Evolutionary conservation across 2,329 filamentous ascomycete species (phyloP), one percentile per base, ranked within the genome.

Genomic region (Pseudogymnoascus destructans): DNA sequence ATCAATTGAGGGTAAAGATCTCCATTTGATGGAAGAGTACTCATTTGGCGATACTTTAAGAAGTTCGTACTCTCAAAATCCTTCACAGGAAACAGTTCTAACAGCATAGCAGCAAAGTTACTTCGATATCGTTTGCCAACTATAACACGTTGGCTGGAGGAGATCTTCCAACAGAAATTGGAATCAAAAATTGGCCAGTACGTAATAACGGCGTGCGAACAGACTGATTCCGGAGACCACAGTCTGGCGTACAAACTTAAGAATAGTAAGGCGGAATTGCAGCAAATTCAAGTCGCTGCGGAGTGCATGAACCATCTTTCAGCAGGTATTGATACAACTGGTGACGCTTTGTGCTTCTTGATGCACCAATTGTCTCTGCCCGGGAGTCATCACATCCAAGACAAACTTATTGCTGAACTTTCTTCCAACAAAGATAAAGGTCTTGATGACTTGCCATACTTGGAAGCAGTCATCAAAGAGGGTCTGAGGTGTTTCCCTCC

Each of bases 221-320:
- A 75, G 58, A 68, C 71, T 8, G 71, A 77, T 19, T 69, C 77
- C 0, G 75, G 75, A 4, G 69, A 71, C 4, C 81, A 84, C 60
- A 83, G 80, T 0, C 74, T 86, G 3, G 68, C 85, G 52, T 77
- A 75, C 65, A 77, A 81, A 32, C 77, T 87, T 70, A 79, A 66
- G 71, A 80, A 64, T 73, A 80, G 70, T 68, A 70, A 64, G 62
- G 71, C 64, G 2, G 69, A 72, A 3, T 73, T 85, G 32, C 74
- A 78, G 32, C 68, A 72, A 3, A 70, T 79, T 2, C 77, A 83
- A 64, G 77, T 80, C 62, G 82, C 82, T 0, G 83, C 84, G 17
- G 85, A 88, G 69, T 85, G 81, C 64, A 77, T 85, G 59, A 84
- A 87, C 64, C 84, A 87, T 67, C 82, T 87, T 79, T 81, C 79